Evolutionary conservation across 495 filamentous ascomycete genomes (phyloP), one percentile per base, ranked within the genome.

Genomic region (Penicillium angulare): DNA sequence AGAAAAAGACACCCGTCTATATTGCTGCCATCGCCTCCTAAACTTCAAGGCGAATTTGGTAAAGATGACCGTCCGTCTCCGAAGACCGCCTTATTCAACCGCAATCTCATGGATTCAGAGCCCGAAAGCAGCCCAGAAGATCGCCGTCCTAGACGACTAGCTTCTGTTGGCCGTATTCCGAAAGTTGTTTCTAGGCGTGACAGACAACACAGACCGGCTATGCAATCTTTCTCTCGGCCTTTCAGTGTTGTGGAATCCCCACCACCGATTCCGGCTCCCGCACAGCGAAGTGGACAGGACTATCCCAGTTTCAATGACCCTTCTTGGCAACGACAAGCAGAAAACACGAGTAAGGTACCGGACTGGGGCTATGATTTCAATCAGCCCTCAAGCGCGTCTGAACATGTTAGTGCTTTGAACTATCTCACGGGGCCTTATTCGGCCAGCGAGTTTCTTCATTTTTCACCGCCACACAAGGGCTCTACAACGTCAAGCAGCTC

Each of bases 91-190:
- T 50, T 65, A 59, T 71, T 65, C 48, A 72, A 60, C 35, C 61
- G 66, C 36, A 59, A 63, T 32, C 36, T 57, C 1, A 43, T 56
- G 31, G 21, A 33, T 5, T 18, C 51, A 13, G 59, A 56, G 1
- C 41, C 50, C 5, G 49, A 69, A n/a, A 41, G 27, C 5, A 58
- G 46, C 31, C 57, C 64, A 2, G 55, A 69, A 17, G 58, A 49
- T 46, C 47, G 61, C 23, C 72, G 60, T 0, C 65, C 61, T 36
- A 73, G 66, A 52, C 72, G 83, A 38, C 72, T 96, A 22, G 82
- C 85, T 31, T 92, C 90, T 58, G 84, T 97, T 47, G 92, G 92
- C 10, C 86, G 92, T 8, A 97, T 97, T 52, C 92, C 92, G 17
- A 85, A 85, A 56, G 90, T 97, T 9, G 81, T 92, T 29, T 92